A percentile compares a stretch with the other conserved stretches of the same genome.
phyloP scores from a whole-genome alignment of 2,329 filamentous ascomycete species.

The Monilinia polystroma region DNA sequence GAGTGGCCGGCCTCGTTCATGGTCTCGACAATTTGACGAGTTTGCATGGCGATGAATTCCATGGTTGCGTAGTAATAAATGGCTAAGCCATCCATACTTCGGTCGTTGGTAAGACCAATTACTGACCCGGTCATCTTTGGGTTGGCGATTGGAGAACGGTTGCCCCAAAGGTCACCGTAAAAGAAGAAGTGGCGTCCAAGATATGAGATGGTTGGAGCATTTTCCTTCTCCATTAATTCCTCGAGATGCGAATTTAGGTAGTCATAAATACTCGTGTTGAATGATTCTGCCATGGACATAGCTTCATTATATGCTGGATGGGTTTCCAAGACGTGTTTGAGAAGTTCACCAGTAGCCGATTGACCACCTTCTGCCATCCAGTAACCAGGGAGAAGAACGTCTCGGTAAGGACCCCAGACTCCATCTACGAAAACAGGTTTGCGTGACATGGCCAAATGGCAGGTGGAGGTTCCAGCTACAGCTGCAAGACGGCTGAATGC shows the following conservation, averaged over 20 bases:
- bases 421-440: slow-evolving; percentile 91
- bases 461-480: slow-evolving; percentile 95
- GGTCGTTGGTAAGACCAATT: slow-evolving; percentile 83
- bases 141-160: slow-evolving; percentile 90
- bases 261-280: slow-evolving; percentile 89
- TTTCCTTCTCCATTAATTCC: slow-evolving; percentile 66
- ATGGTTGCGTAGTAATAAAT: slow-evolving; percentile 93
- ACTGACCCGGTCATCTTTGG: slow-evolving; percentile 88
- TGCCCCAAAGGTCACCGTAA: slow-evolving; percentile 96
- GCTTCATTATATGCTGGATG: slow-evolving; percentile 87
- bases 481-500: slow-evolving; percentile 91
- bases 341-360: slow-evolving; percentile 89
- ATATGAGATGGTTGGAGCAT: slow-evolving; percentile 77
- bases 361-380: slow-evolving; percentile 99
- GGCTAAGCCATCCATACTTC: slow-evolving; percentile 81
- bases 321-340: slow-evolving; percentile 92
- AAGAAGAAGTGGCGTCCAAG: slow-evolving; percentile 95
- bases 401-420: slow-evolving; percentile 95
- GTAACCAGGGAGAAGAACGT: slow-evolving; percentile 85
- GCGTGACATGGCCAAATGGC: slow-evolving; percentile 92
- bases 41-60: slow-evolving; percentile 98
- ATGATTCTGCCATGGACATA: slow-evolving; percentile 72
- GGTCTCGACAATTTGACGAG: slow-evolving; percentile 86
- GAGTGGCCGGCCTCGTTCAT: slow-evolving; percentile 91
- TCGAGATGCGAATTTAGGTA: slow-evolving; percentile 87